Base-by-base conservation (phyloP, 208 protist genomes). In the Wallacemonas sp. region DNA sequence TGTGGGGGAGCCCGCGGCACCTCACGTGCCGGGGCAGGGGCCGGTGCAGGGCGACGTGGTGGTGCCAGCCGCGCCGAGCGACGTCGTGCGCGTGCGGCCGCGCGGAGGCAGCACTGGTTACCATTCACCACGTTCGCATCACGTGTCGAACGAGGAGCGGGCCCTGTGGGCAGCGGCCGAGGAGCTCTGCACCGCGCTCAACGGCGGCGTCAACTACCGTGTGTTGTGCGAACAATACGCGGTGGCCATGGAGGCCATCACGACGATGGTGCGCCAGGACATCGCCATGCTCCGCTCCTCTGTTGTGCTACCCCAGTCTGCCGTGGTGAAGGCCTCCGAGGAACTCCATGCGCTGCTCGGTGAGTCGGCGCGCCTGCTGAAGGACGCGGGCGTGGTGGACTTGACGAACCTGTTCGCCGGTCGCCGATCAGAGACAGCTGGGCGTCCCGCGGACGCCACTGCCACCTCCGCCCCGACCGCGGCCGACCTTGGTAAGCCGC, bases 201-300 rank as follows among this genome's bases (percentile, higher is more conserved):
- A 91, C 64, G 86, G 89, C 21, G 89, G 89, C 30, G 55, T 95
- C 29, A 84, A 93, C 73, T 95, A 95, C 68, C 81, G 89, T 3
- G 4, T 55, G 2, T 39, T 95, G 36, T 91, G 73, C 63, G 34
- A 79, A 50, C 77, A 85, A 46, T 83, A 84, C 42, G 83, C 78
- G 34, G 59, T 60, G 10, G 63, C 71, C 0, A 44, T 90, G 13
- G 83, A 91, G 29, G 29, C 84, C 17, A 27, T 94, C 17, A 36
- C 86, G 12, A 57, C 36, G 37, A 60, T 92, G 30, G 44, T 92
- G 19, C 66, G 70, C 13, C 78, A 86, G 50, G 85, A 92, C 33
- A 33, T 90, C 9, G 26, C 9, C 9, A 45, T 94, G 37, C 66
- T 64, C 13, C 52, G 59, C 37, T 50, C 55, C 1, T 62, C 67